Evolutionary conservation across 2,329 filamentous ascomycete species (phyloP).

Genomic region (Pseudocercospora fuligena): DNA sequence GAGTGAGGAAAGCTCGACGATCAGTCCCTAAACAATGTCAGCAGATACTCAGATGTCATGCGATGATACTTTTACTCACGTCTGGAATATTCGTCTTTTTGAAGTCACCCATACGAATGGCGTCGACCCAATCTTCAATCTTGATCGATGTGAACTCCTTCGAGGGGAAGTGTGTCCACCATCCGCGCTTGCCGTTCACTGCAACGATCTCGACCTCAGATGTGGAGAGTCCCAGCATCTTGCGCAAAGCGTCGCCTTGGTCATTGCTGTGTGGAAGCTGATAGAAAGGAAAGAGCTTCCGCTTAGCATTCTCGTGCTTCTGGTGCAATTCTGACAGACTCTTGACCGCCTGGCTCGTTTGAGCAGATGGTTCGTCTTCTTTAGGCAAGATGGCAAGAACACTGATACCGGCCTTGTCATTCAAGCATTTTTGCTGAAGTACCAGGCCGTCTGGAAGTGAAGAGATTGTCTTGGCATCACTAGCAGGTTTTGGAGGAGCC

Average conservation of each 20-base stretch:
- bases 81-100: slow-evolving; percentile 72
- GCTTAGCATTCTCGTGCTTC: slow-evolving; percentile 70
- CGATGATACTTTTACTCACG: background rate
- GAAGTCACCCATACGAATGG: slow-evolving; percentile 87
- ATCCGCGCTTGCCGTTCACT: slow-evolving; percentile 80
- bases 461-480: slow-evolving; percentile 65
- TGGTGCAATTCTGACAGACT: slow-evolving; percentile 74
- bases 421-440: slow-evolving; percentile 74
- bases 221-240: slow-evolving; percentile 64
- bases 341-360: slow-evolving; percentile 50
- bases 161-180: slow-evolving; percentile 78
- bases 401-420: slow-evolving; percentile 77
- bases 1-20: slow-evolving; percentile 39
- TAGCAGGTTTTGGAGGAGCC: slow-evolving; percentile 50
- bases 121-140: slow-evolving; percentile 86
- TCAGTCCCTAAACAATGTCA: slow-evolving; percentile 32
- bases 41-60: background rate
- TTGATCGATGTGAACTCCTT: slow-evolving; percentile 59
- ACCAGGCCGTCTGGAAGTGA: slow-evolving; percentile 67
- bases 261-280: slow-evolving; percentile 68
- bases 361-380: slow-evolving; percentile 47
- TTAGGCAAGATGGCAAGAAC: slow-evolving; percentile 73
- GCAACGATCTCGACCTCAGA: slow-evolving; percentile 74
- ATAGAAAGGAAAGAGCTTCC: slow-evolving; percentile 82
- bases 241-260: slow-evolving; percentile 60